A percentile compares a stretch with the other conserved stretches of the same genome.
phyloP scores from a whole-genome alignment of 345 rosid species.

The Heritiera fomes region DNA sequence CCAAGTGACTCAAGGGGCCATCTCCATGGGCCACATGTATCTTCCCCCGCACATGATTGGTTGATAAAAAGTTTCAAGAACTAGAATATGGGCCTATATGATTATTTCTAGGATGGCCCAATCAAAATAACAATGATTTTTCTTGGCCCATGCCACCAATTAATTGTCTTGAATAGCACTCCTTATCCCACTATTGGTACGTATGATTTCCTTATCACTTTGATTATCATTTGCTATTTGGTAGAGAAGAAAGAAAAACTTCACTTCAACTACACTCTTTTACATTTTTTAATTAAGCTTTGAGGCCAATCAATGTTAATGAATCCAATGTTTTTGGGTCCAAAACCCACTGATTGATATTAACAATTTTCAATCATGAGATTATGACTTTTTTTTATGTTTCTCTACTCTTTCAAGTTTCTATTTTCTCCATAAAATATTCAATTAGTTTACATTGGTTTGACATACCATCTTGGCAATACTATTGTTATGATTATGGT shows the following conservation, averaged over 20 bases:
- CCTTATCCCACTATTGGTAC: neutral
- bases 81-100: neutral
- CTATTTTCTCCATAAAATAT: neutral
- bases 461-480: neutral
- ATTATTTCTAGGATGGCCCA: conserved; percentile 18
- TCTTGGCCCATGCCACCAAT: conserved; percentile 12
- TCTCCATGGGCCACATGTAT: neutral
- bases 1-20: neutral
- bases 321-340: conserved; percentile 4
- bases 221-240: conserved; percentile 1
- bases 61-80: neutral
- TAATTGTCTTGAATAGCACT: conserved; percentile 2
- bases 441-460: neutral
- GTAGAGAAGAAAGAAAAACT: neutral
- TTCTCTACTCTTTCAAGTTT: neutral
- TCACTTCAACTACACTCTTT: conserved; percentile 39
- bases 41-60: conserved; percentile 8
- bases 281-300: conserved; percentile 6
- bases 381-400: neutral
- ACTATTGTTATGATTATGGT: neutral
- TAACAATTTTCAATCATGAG: conserved; percentile 4
- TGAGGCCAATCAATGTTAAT: conserved; percentile 9
- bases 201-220: conserved; percentile 12
- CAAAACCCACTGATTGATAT: conserved; percentile 1
- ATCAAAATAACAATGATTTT: conserved; percentile 22